These are phyloP conservation scores for Sporothrix euskadiensis DNA, from an alignment of 2,329 filamentous ascomycete species.

Conservation along the genomic window DNA sequence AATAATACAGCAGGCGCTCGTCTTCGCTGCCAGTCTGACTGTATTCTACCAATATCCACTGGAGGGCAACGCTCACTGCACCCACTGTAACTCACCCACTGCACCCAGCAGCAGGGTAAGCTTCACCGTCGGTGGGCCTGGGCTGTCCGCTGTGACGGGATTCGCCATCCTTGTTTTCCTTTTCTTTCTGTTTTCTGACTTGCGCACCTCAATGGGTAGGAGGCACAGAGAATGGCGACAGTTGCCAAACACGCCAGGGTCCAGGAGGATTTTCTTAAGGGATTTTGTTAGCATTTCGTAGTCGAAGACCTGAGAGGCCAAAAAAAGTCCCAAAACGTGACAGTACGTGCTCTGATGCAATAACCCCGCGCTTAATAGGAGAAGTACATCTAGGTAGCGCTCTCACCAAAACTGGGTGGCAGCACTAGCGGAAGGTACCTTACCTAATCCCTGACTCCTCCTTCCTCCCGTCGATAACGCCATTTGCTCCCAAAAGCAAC, in stretches of 20 bases:
- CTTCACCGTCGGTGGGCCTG: conserved; percentile 11
- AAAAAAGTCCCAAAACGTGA: conserved; percentile 2
- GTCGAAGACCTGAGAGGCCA: neutral
- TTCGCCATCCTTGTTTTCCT: neutral
- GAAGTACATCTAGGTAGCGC: neutral
- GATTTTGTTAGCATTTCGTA: neutral
- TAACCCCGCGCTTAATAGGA: neutral
- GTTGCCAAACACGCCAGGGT: neutral
- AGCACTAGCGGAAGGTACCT: neutral
- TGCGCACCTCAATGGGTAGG: conserved; percentile 14
- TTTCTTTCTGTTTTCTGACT: neutral
- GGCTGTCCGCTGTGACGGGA: conserved; percentile 5
- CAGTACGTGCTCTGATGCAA: conserved; percentile 24
- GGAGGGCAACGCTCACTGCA: neutral
- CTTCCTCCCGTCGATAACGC: conserved; percentile 24
- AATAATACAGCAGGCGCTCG: too few species aligned
- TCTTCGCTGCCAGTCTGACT: neutral
- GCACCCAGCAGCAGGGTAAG: neutral
- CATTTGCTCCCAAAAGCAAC: conserved; percentile 27
- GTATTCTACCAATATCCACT: neutral
- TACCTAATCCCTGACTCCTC: neutral
- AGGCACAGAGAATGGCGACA: conserved; percentile 12
- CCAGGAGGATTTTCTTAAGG: too few species aligned
- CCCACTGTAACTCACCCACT: neutral
- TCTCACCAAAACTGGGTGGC: neutral